phyloP scores from a whole-genome alignment of 768 basidiomycete species.

The Fistulinella prunicolor region DNA sequence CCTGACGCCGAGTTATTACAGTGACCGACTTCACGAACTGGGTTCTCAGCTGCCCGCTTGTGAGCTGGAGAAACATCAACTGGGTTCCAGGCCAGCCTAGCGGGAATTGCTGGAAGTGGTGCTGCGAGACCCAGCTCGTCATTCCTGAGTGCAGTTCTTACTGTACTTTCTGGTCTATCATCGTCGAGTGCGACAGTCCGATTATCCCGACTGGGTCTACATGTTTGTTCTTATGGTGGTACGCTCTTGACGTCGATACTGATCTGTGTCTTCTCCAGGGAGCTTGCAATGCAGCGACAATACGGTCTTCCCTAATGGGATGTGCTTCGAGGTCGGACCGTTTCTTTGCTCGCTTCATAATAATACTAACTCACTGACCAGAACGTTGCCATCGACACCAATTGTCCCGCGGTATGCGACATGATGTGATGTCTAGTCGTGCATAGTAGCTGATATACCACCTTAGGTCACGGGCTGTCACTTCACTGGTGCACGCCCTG shows the following conservation, averaged over 20 bases:
- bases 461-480: not conserved
- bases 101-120: not conserved
- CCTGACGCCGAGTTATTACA: not conserved
- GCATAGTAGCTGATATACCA: not conserved
- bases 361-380: not conserved
- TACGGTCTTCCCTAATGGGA: not conserved
- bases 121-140: constrained; percentile 2
- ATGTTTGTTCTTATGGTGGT: not conserved
- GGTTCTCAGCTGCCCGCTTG: not conserved
- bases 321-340: constrained; percentile 1
- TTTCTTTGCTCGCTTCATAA: not conserved
- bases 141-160: not conserved
- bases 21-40: constrained; percentile 1
- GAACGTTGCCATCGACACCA: not conserved
- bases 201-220: constrained; percentile 1
- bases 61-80: constrained; percentile 1
- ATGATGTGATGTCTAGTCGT: not conserved
- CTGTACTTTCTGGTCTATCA: constrained; percentile 10
- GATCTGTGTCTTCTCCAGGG: not conserved
- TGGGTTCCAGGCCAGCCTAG: constrained; percentile 1
- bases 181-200: constrained; percentile 6
- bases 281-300: constrained; percentile 4
- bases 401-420: not conserved
- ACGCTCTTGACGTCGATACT: not conserved
- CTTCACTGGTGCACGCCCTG: not conserved